Evolutionary conservation across 371 early-diverging fungal genomes (phyloP), one percentile per base, ranked within the genome.

Genomic region (Umbelopsis sp.): DNA sequence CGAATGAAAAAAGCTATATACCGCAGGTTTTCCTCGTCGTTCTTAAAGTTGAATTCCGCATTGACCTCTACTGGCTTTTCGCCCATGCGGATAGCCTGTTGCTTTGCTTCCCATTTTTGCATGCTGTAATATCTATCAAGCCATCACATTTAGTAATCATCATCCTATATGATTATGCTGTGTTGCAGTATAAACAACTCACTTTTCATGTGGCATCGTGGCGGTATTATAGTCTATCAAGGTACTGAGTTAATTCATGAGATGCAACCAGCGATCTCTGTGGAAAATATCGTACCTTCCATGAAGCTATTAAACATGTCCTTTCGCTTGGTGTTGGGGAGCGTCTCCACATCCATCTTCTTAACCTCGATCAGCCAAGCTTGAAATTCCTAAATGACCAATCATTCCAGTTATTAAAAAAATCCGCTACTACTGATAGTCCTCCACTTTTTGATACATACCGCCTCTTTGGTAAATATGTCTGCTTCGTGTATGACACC

Each of bases 341-440:
- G 63, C 3, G 79, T 81, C 66, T 89, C 89, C 0, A 89, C 85
- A 63, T 86, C 77, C 14, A 83, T 78, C 12, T 86, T 72, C 72
- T 91, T 91, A 44, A 91, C 86, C 67, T 93, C 91, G 62, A 91
- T 76, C 14, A 93, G 64, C 93, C 93, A 93, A 20, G 90, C 85
- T 68, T 91, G 87, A 65, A 90, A 91, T 78, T 92, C 92, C 81
- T 88, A 41, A 4, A 41, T 4, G 29, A 29, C 75, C 20, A 50
- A 22, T 9, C 14, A 53, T 25, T 38, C 16, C 20, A 63, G 16
- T 62, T 46, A 32, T 16, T 50, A 44, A 25, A 14, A 20, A 51
- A 44, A n/a, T 10, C 12, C 2, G 4, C 41, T 41, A 1, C 12
- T 12, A 41, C 12, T 41, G 38, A 38, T 10, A 38, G 4, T 38